Evolutionary conservation across 2,329 filamentous ascomycete genomes (phyloP), one percentile per base, ranked within the genome.

Genomic region (Pseudonectria buxi): DNA sequence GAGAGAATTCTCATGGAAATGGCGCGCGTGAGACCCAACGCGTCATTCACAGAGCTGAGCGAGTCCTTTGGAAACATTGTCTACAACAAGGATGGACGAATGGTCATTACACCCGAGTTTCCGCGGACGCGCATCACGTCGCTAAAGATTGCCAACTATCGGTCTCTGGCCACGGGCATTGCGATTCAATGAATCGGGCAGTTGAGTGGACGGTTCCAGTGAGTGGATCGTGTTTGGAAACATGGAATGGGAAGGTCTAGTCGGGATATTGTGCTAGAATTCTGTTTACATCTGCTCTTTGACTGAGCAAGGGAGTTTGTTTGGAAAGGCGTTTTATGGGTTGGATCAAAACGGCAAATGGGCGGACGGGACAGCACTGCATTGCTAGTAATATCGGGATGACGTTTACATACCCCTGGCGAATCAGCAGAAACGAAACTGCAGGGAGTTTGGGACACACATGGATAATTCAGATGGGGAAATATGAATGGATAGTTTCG

Each of bases 1-100:
- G 74, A 82, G 7, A 56, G 64, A 7, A 86, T 87, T 30, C 62
- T 86, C 9, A 63, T 71, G 15, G 70, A 76, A 38, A 69, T 88
- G 35, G 65, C 68, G 24, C 64, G 67, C 26, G 69, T 74, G 10
- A 72, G 82, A 6, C 81, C 82, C 0, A 57, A 64, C 2, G 71
- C 72, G 4, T 60, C 64, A 2, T 86, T 81, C 49, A 65, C 74
- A 28, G 74, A 83, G 46, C 66, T 85, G 36, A 68, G 72, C 10
- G 79, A 85, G 35, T 76, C 70, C 2, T 79, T 85, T 40, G 76
- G 76, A 28, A 73, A 76, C 43, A 65, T 78, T 9, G 64, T 68
- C 11, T 70, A 73, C 45, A 71, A 68, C 51, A 80, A 79, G 50
- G 74, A 81, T 35, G 75, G 74, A 10, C 64, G 71, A 35, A 65